Evolutionary conservation across 768 basidiomycete species (phyloP).

Genomic region (Pleurotus tuber-regium): DNA sequence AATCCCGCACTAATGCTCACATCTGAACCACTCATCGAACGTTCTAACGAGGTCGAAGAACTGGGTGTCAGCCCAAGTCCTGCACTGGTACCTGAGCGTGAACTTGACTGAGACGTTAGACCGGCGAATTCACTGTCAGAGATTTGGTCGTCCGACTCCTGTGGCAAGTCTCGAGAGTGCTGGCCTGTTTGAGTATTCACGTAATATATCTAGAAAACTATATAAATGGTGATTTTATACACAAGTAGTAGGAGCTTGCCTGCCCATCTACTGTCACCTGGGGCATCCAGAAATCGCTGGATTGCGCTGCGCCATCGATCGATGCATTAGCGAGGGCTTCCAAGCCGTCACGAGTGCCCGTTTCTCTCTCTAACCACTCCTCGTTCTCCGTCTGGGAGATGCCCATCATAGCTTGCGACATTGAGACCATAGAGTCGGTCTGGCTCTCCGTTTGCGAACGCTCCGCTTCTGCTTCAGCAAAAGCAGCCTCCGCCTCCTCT

Average conservation of each 20-base stretch:
- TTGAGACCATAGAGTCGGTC: constrained; percentile 40
- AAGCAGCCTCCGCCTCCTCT: constrained; percentile 72
- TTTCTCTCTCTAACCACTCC: constrained; percentile 56
- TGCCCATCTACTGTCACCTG: constrained; percentile 79
- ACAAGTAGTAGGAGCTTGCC: constrained; percentile 42
- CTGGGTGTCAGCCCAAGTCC: constrained; percentile 46
- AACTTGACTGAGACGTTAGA: constrained; percentile 54
- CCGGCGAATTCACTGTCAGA: constrained; percentile 64
- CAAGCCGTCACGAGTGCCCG: constrained; percentile 31
- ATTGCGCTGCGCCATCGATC: constrained; percentile 36
- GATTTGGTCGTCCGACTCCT: constrained; percentile 62
- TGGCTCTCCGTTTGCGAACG: constrained; percentile 26
- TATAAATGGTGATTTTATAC: background rate
- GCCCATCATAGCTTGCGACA: constrained; percentile 45
- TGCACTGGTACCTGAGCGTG: constrained; percentile 53
- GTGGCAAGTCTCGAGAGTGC: constrained; percentile 80
- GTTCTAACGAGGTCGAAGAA: constrained; percentile 26
- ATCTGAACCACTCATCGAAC: constrained; percentile 35
- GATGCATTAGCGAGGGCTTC: constrained; percentile 27
- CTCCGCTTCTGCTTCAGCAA: constrained; percentile 48
- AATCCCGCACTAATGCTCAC: constrained; percentile 44
- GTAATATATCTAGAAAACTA: constrained; percentile 79
- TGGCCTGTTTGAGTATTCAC: constrained; percentile 87
- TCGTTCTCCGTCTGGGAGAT: constrained; percentile 43
- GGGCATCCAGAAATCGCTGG: constrained; percentile 90